phyloP scores from a whole-genome alignment of 176 grass and related monocot genomes.

The Thalia dealbata region DNA sequence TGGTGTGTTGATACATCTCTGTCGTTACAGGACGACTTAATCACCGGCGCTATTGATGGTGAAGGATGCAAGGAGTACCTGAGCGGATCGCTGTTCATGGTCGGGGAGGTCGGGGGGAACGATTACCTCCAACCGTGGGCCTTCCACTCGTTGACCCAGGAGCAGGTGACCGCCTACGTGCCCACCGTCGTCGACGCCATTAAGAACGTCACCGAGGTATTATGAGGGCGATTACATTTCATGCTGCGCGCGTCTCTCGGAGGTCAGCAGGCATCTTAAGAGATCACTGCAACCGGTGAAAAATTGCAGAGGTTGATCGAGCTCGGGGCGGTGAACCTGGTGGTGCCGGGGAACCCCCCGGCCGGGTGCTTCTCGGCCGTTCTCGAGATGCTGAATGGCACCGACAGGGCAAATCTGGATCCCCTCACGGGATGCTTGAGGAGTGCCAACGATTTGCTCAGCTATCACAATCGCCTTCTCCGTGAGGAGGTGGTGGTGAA shows the following conservation, averaged over 20 bases:
- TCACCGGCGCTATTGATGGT: neutral
- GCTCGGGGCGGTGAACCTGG: constrained; percentile 69
- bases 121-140: constrained; percentile 6
- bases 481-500: constrained; percentile 36
- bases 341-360: constrained; percentile 83
- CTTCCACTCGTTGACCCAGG: neutral
- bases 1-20: too few relatives aligned
- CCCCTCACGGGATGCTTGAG: constrained; percentile 51
- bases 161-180: constrained; percentile 11
- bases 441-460: constrained; percentile 53
- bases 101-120: constrained; percentile 24
- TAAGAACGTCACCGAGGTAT: constrained; percentile 11
- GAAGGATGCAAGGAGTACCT: constrained; percentile 19
- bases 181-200: constrained; percentile 9
- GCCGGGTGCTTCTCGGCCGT: constrained; percentile 75
- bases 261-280: too few relatives aligned
- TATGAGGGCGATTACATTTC: too few relatives aligned
- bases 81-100: constrained; percentile 16
- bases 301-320: constrained; percentile 75
- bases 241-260: too few relatives aligned
- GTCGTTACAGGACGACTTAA: neutral
- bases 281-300: too few relatives aligned
- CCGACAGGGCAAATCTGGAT: constrained; percentile 28
- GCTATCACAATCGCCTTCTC: constrained; percentile 62
- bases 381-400: constrained; percentile 39